phyloP scores from a whole-genome alignment of 768 basidiomycete species.

The Lactifluus piperatus region DNA sequence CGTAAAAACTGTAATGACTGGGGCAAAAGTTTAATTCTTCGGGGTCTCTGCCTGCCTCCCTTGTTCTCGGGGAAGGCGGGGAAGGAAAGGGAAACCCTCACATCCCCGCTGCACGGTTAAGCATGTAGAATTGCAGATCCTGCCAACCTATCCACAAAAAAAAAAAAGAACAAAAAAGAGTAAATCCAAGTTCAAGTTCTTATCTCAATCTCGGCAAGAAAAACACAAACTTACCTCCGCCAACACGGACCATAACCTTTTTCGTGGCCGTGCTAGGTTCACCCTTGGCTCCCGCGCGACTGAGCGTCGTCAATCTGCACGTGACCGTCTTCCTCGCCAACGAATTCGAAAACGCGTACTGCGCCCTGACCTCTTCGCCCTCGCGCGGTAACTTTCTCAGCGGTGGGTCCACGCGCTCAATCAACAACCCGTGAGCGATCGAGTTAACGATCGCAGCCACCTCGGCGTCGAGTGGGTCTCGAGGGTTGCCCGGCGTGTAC shows the following conservation, averaged over 20 bases:
- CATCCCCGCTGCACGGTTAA: constrained; percentile 68
- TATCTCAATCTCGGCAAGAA: too few species aligned
- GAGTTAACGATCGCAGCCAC: constrained; percentile 69
- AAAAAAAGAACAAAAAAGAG: too few species aligned
- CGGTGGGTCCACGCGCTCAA: constrained; percentile 77
- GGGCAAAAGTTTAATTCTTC: not conserved
- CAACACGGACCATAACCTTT: constrained; percentile 90
- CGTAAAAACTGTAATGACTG: constrained; percentile 9
- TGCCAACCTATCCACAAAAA: constrained; percentile 52
- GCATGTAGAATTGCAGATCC: constrained; percentile 65
- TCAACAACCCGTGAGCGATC: constrained; percentile 64
- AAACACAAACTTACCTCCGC: constrained; percentile 53
- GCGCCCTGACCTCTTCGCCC: constrained; percentile 74
- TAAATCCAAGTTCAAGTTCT: too few species aligned
- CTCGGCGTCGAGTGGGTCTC: constrained; percentile 78
- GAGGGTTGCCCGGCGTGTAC: constrained; percentile 55
- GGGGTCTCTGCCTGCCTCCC: not conserved
- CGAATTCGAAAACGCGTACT: constrained; percentile 73
- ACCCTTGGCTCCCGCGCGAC: constrained; percentile 42
- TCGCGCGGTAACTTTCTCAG: constrained; percentile 54
- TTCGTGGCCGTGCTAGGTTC: constrained; percentile 41
- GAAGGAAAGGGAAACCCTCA: too few species aligned
- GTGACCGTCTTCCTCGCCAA: constrained; percentile 68
- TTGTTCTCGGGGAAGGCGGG: not conserved
- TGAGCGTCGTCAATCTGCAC: constrained; percentile 72